Base-by-base conservation (phyloP, 2,329 filamentous ascomycete genomes). In the Lachnellula willkommii region DNA sequence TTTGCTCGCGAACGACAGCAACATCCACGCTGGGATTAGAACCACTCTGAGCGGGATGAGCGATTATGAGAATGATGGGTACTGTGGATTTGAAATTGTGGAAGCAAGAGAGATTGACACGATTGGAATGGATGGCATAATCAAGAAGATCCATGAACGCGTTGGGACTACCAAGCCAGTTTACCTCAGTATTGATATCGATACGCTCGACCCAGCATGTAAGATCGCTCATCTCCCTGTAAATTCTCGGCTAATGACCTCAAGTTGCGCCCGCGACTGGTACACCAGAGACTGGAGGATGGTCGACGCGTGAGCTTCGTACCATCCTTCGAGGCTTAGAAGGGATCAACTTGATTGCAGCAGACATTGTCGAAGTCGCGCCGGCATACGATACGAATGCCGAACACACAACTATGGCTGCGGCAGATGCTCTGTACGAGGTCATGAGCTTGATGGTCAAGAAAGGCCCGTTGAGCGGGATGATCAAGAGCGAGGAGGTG, bases 1-100 rank as follows among this genome's bases (percentile, higher is more conserved):
- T 2, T 77, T 94, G 15, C 77, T 95, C 20, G 79, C 79, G 60
- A 95, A 94, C 68, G 88, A 94, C 75, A 87, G 83, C 63, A 93
- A 91, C 73, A 91, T 95, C 72, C 90, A 95, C 70, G 90, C 89
- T 15, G 90, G 90, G 40, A 94, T 95, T 70, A 84, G 90, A 54
- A 94, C 90, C 0, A 94, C 89, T 2, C 77, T 94, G 17, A 88
- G 83, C 57, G 89, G 89, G 0, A 84, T 86, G 0, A 87, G 83
- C 17, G 89, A 93, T 74, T 93, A 92, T 70, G 88, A 90, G 63
- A 90, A 93, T 68, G 89, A 94, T 69, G 88, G 88, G 35, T 92
- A 92, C 73, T 90, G 87, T 68, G 89, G 89, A 6, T 93, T 93
- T 68, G 80, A 90, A 72, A 91, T 92, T 59, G 84, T 91, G 46